Conservation (phyloP, 1,139 yeast genomes). For the Debaryomycetaceae sp. region DNA sequence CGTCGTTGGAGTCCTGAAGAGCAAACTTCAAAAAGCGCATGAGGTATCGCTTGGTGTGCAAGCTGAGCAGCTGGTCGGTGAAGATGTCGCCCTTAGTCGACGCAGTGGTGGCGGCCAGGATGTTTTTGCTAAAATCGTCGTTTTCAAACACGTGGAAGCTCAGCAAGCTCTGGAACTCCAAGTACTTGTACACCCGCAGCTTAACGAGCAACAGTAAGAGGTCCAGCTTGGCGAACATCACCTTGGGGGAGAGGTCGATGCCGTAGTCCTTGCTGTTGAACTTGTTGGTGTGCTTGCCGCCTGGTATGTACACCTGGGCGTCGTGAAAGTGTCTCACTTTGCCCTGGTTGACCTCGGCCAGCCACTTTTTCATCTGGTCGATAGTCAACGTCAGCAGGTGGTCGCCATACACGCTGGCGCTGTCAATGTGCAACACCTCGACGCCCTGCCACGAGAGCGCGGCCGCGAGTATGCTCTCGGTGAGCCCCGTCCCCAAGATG, state of each 20-base stretch:
- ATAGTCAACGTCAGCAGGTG: constrained; percentile 78
- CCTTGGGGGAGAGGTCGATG: constrained; percentile 82
- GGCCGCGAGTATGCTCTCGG: constrained; percentile 86
- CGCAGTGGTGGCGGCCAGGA: constrained; percentile 54
- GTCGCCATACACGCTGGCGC: constrained; percentile 83
- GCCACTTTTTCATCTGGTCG: constrained; percentile 83
- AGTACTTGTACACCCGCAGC: constrained; percentile 82
- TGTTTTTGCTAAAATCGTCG: constrained; percentile 75
- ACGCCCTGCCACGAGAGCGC: constrained; percentile 97
- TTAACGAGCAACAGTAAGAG: constrained; percentile 72
- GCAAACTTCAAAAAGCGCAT: constrained; percentile 94
- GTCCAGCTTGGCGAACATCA: constrained; percentile 86
- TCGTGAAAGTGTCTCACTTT: constrained; percentile 49
- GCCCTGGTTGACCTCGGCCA: constrained; percentile 55
- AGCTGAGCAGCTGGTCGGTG: constrained; percentile 76
- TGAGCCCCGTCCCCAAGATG: constrained; percentile 87
- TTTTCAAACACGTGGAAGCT: constrained; percentile 90
- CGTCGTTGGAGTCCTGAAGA: constrained; percentile 58
- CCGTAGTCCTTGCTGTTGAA: constrained; percentile 73
- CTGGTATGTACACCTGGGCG: constrained; percentile 72
- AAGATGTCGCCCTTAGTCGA: constrained; percentile 88
- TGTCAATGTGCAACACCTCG: constrained; percentile 81
- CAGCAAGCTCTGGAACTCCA: constrained; percentile 86
- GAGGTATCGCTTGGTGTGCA: constrained; percentile 74
- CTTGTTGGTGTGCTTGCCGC: constrained; percentile 36